A percentile compares a stretch with the other conserved stretches of the same genome.
Conservation (phyloP, 139 green algal genomes). For the Eudorina sp. region DNA sequence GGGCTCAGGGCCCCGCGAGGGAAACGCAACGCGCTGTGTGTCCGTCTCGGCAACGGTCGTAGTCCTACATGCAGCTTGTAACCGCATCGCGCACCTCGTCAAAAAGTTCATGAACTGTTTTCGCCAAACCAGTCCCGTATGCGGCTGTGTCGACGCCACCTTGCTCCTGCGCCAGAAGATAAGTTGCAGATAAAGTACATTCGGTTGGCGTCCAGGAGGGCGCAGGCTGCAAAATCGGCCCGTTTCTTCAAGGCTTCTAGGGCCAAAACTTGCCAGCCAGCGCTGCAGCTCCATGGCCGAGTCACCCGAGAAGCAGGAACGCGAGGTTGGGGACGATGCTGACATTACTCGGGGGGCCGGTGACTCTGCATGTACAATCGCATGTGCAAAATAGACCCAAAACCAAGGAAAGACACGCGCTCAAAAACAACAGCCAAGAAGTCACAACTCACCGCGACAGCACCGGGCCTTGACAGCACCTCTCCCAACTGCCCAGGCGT, state of each 20-base stretch:
- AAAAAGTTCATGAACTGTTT: constrained; percentile 42
- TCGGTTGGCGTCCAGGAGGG: neutral
- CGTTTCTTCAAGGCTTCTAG: neutral
- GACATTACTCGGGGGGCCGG: neutral
- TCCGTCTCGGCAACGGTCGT: neutral
- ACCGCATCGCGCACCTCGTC: constrained; percentile 54
- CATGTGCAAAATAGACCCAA: no score
- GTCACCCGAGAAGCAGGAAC: constrained; percentile 24
- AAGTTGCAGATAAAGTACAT: neutral
- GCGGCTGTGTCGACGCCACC: constrained; percentile 32
- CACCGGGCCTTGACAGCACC: neutral
- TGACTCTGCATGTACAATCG: neutral
- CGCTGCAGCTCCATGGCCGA: constrained; percentile 9
- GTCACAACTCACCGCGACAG: constrained; percentile 5
- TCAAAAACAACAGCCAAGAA: no score
- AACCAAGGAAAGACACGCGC: neutral
- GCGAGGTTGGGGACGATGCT: constrained; percentile 59
- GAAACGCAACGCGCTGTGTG: no score
- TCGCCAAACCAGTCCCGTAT: constrained; percentile 42
- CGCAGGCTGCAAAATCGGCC: neutral
- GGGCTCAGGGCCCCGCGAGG: no score
- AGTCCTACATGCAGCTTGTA: neutral
- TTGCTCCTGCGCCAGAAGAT: constrained; percentile 29
- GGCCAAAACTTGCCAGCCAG: constrained; percentile 24
- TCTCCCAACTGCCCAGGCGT: neutral